Evolutionary conservation across 169 alveolate genomes (phyloP).

Genomic region (Cryptosporidium canis): DNA sequence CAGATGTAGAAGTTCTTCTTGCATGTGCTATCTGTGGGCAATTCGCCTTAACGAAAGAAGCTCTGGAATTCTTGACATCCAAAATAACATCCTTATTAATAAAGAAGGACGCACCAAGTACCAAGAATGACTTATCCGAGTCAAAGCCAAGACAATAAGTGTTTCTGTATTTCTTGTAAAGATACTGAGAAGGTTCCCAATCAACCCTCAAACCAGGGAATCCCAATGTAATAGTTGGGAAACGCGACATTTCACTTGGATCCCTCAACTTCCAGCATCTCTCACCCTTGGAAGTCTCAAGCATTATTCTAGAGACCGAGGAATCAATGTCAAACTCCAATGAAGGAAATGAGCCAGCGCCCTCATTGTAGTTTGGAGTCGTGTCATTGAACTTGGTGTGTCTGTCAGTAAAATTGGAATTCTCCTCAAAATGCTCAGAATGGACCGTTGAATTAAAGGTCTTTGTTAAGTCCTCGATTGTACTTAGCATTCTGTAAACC

Average conservation of each 20-base stretch:
- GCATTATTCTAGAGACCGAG: slow-evolving; percentile 45
- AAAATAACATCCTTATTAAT: slow-evolving; percentile 51
- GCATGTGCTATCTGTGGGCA: slow-evolving; percentile 71
- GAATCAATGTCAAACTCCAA: slow-evolving; percentile 21
- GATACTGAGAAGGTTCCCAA: slow-evolving; percentile 64
- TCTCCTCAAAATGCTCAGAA: neutral
- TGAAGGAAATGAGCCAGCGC: neutral
- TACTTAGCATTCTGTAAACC: slow-evolving; percentile 13
- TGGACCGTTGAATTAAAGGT: slow-evolving; percentile 48
- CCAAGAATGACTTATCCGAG: slow-evolving; percentile 39
- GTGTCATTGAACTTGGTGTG: neutral
- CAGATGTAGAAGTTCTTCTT: slow-evolving; percentile 66
- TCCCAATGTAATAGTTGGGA: slow-evolving; percentile 50
- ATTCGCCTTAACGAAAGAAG: slow-evolving; percentile 32
- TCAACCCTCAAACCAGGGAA: slow-evolving; percentile 25
- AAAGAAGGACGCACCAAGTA: slow-evolving; percentile 69
- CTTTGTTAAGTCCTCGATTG: neutral
- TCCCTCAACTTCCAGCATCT: slow-evolving; percentile 59
- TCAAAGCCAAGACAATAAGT: slow-evolving; percentile 70
- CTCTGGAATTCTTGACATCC: slow-evolving; percentile 65
- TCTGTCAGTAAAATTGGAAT: neutral
- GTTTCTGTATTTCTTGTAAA: slow-evolving; percentile 60
- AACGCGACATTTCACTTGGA: slow-evolving; percentile 52
- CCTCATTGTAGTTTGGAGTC: neutral
- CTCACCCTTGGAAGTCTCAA: slow-evolving; percentile 66